Percentiles rank a stretch among this genome's conserved stretches.
Evolutionary conservation across 1,284 basidiomycete genomes (phyloP).

Genomic region (Agaricales sp.): DNA sequence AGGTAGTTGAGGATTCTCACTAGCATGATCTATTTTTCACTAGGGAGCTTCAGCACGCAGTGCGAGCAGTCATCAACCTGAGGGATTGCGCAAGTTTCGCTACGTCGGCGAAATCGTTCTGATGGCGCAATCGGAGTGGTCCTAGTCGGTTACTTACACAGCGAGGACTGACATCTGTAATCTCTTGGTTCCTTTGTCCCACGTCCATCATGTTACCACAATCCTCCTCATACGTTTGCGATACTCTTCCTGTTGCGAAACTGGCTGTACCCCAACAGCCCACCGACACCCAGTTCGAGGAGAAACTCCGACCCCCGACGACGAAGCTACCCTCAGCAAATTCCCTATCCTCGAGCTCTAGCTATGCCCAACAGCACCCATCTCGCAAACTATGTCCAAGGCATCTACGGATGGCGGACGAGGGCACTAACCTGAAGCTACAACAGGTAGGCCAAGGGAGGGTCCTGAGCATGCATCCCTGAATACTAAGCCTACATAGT

Average conservation of each 20-base stretch:
- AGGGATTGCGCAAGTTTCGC: background rate
- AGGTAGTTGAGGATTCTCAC: no score
- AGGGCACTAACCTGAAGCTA: conserved; percentile 86
- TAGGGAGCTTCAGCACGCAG: no score
- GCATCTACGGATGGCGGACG: conserved; percentile 97
- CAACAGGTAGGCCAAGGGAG: conserved; percentile 63
- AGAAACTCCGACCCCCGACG: conserved; percentile 6
- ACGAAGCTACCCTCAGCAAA: background rate
- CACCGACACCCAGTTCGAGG: conserved; percentile 16
- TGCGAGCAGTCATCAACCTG: no score
- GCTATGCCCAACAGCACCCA: background rate
- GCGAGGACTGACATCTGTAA: no score
- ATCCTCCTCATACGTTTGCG: conserved; percentile 42
- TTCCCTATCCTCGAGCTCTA: background rate
- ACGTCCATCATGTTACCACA: conserved; percentile 14
- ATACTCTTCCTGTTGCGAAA: conserved; percentile 59
- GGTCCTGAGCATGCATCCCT: conserved; percentile 1
- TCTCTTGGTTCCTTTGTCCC: no score
- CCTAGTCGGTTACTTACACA: no score
- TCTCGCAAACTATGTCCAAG: conserved; percentile 76
- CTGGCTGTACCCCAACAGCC: conserved; percentile 26
- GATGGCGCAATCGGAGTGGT: conserved; percentile 2
- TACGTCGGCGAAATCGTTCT: background rate
- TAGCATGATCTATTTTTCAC: no score
- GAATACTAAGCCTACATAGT: conserved; percentile 35